A percentile compares a stretch with the other conserved stretches of the same genome.
phyloP scores from a whole-genome alignment of 139 green algal species.

The Chlorella sp. region DNA sequence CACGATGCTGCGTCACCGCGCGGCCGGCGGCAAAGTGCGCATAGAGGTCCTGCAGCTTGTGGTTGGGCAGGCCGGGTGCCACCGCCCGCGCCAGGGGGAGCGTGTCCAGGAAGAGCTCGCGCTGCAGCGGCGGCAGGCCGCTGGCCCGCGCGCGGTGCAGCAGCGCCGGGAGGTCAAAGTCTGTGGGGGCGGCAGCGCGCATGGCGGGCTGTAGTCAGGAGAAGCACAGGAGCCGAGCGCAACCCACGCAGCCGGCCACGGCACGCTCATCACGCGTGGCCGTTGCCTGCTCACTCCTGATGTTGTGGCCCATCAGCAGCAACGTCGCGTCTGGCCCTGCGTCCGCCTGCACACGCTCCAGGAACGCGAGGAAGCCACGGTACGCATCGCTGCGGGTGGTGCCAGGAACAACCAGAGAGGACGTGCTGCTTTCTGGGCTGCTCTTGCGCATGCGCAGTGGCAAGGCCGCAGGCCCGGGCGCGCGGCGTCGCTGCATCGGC shows the following conservation, averaged over 20 bases:
- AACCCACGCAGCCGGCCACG: neutral
- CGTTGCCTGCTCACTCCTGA: slow-evolving; percentile 11
- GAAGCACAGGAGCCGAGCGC: neutral
- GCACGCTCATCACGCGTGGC: neutral
- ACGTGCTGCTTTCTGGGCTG: too few relatives aligned
- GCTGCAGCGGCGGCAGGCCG: slow-evolving; percentile 28
- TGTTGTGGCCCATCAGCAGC: slow-evolving; percentile 44
- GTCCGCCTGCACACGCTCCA: slow-evolving; percentile 20
- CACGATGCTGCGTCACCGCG: slow-evolving; percentile 8
- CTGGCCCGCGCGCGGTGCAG: slow-evolving; percentile 21
- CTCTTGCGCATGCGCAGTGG: too few relatives aligned
- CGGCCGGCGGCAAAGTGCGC: neutral
- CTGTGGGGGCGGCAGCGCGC: neutral
- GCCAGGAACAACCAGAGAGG: too few relatives aligned
- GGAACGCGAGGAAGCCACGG: slow-evolving; percentile 41
- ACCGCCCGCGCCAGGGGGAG: slow-evolving; percentile 19
- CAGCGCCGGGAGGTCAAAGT: slow-evolving; percentile 45
- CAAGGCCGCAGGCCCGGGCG: too few relatives aligned
- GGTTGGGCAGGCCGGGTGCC: neutral
- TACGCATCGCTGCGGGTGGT: too few relatives aligned
- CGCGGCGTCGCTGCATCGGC: too few relatives aligned
- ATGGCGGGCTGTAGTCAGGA: neutral
- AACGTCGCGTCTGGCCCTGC: slow-evolving; percentile 4
- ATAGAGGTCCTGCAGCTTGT: slow-evolving; percentile 9
- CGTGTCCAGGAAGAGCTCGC: slow-evolving; percentile 55